A percentile compares a stretch with the other conserved stretches of the same genome.
Conservation (phyloP, 331 rosid species). For the Rhamnella rubrinervis region DNA sequence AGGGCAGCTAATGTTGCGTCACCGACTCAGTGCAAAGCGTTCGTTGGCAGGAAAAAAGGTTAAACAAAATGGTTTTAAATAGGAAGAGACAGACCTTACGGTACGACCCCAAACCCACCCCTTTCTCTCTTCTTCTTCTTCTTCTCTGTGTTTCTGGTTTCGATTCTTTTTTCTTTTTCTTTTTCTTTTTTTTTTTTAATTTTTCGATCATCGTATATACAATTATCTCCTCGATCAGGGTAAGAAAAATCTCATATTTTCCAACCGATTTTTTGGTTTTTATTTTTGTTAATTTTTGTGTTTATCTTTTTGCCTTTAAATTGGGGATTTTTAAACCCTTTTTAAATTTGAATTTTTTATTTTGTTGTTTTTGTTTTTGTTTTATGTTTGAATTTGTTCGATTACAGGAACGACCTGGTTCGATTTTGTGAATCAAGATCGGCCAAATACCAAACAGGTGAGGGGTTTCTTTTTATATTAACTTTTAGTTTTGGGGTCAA, state of each 20-base stretch:
- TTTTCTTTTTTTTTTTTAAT: neutral
- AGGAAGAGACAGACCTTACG: conserved; percentile 14
- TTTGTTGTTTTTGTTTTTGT: neutral
- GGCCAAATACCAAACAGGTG: conserved; percentile 27
- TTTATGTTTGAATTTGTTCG: neutral
- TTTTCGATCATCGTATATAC: conserved; percentile 2
- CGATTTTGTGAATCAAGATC: conserved; percentile 34
- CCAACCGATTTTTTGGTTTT: neutral
- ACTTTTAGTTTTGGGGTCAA: neutral
- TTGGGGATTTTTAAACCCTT: neutral
- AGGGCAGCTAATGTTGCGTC: conserved; percentile 27
- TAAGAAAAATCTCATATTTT: conserved; percentile 12
- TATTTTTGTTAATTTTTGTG: neutral
- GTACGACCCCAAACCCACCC: neutral
- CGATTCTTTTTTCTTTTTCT: conserved; percentile 10
- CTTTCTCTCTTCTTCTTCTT: neutral
- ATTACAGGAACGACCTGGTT: conserved; percentile 19
- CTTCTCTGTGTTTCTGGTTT: conserved; percentile 1
- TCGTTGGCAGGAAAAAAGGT: conserved; percentile 28
- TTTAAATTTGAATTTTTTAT: conserved; percentile 15
- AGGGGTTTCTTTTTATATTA: conserved; percentile 15
- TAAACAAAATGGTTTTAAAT: conserved; percentile 19
- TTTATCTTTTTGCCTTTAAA: neutral
- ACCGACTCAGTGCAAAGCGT: conserved; percentile 41
- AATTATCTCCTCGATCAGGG: conserved; percentile 44